Evolutionary conservation across 1,284 basidiomycete genomes (phyloP).

Genomic region (Pyrrhoderma noxium): DNA sequence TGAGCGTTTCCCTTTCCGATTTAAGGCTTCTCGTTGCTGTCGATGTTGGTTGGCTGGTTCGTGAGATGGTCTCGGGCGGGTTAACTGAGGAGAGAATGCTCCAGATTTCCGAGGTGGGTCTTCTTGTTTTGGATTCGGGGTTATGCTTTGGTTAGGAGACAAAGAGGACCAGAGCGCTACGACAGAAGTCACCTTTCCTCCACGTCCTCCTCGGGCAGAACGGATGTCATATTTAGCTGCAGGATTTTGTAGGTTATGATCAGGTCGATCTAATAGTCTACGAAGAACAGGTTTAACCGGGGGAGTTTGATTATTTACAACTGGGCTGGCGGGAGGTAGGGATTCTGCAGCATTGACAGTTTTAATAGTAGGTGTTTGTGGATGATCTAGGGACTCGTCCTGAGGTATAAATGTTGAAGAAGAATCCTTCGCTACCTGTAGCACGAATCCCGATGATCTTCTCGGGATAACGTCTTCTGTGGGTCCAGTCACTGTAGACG

Average conservation of each 20-base stretch:
- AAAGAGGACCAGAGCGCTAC: constrained; percentile 65
- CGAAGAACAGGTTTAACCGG: constrained; percentile 18
- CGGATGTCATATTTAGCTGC: constrained; percentile 64
- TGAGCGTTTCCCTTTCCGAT: no score
- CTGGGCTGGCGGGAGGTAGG: background rate
- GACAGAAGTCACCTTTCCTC: constrained; percentile 68
- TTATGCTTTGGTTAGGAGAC: constrained; percentile 16
- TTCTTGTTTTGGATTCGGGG: constrained; percentile 16
- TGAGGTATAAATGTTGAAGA: constrained; percentile 4
- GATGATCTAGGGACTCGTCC: background rate
- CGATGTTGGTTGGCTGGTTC: background rate
- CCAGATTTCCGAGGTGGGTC: background rate
- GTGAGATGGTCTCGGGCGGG: no score
- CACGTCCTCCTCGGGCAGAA: constrained; percentile 70
- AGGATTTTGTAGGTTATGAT: background rate
- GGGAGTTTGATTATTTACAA: background rate
- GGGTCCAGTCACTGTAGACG: background rate
- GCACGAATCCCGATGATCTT: constrained; percentile 17
- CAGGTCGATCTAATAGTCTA: constrained; percentile 20
- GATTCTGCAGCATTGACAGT: background rate
- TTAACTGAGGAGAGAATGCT: no score
- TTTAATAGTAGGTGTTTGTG: background rate
- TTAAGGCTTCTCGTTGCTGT: no score
- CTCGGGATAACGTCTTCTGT: constrained; percentile 9
- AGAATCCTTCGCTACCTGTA: constrained; percentile 12